Evolutionary conservation across 257 asterid genomes (phyloP).

Genomic region (Salvia miltiorrhiza): DNA sequence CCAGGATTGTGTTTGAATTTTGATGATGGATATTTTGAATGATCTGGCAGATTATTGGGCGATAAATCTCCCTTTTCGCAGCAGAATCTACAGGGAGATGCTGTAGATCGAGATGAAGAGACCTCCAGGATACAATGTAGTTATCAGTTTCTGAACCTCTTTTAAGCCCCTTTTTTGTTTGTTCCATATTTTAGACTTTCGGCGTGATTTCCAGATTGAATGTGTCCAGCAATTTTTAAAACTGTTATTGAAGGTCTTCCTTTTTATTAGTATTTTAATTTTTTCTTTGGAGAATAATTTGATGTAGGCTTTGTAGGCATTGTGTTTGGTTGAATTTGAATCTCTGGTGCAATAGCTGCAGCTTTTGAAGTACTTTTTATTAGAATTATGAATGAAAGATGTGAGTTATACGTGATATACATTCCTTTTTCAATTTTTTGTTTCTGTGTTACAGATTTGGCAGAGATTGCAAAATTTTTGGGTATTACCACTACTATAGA

Average conservation of each 20-base stretch:
- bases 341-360: neutral
- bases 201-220: neutral
- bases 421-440: neutral
- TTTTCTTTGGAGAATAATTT: neutral
- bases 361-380: slow-evolving; percentile 16
- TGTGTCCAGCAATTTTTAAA: neutral
- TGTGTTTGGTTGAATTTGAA: neutral
- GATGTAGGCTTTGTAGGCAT: neutral
- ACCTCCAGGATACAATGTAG: slow-evolving; percentile 95
- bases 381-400: neutral
- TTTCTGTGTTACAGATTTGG: slow-evolving; percentile 63
- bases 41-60: slow-evolving; percentile 67
- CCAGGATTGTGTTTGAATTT: neutral
- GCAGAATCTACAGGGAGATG: slow-evolving; percentile 91
- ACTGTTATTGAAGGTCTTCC: neutral
- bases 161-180: neutral
- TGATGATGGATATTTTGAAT: neutral
- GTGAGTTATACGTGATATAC: neutral
- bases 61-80: slow-evolving; percentile 96
- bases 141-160: neutral
- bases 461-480: slow-evolving; percentile 95
- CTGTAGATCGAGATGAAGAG: slow-evolving; percentile 91
- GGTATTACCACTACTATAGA: slow-evolving; percentile 87
- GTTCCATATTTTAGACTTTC: neutral
- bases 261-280: neutral